Conservation (phyloP, 371 early-diverging fungal species). For the Parasitella parasitica region DNA sequence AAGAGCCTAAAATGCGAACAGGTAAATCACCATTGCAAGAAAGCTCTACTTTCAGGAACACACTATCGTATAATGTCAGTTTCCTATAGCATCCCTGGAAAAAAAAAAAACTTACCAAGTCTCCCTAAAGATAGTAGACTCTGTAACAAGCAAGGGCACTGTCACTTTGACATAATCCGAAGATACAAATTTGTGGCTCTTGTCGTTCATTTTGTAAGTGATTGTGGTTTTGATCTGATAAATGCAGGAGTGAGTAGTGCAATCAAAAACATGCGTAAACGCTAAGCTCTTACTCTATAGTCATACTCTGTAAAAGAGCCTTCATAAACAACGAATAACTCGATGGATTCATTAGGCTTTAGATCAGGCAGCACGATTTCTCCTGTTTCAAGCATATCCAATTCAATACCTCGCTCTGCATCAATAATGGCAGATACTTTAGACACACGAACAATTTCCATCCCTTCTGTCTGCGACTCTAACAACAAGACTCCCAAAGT, state of each 20-base stretch:
- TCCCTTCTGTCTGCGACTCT: conserved; percentile 46
- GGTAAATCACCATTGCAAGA: conserved; percentile 62
- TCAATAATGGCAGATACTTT: conserved; percentile 7
- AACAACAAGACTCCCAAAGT: conserved; percentile 24
- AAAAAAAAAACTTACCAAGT: conserved; percentile 39
- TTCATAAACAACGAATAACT: conserved; percentile 57
- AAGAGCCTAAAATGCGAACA: conserved; percentile 54
- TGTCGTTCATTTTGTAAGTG: conserved; percentile 45
- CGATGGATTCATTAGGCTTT: conserved; percentile 48
- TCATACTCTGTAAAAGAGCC: conserved; percentile 50
- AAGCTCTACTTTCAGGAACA: conserved; percentile 59
- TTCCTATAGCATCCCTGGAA: not conserved
- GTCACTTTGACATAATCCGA: conserved; percentile 56
- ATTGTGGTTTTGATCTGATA: conserved; percentile 52
- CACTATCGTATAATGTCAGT: conserved; percentile 24
- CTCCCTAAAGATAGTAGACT: conserved; percentile 60
- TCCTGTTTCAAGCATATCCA: conserved; percentile 51
- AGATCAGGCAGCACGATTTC: conserved; percentile 55
- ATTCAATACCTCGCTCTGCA: conserved; percentile 4
- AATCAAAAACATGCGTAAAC: not conserved
- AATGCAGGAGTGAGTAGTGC: not conserved
- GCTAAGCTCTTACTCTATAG: conserved; percentile 46
- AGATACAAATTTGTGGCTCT: conserved; percentile 47
- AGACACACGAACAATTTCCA: conserved; percentile 20
- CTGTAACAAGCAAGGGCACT: conserved; percentile 55